phyloP scores from a whole-genome alignment of 257 asterid genomes.

The Solanum corneliomulleri region DNA sequence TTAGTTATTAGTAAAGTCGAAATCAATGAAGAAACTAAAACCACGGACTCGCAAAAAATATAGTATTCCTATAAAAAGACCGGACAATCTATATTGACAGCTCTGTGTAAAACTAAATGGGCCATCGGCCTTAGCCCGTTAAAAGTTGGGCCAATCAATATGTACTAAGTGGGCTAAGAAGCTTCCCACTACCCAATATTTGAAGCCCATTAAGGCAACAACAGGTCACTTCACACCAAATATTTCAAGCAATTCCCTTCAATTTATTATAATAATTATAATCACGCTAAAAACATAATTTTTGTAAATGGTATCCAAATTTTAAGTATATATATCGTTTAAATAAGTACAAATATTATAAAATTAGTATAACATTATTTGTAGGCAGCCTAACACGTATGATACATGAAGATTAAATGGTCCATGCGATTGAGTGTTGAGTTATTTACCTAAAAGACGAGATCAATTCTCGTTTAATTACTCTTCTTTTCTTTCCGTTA shows the following conservation, averaged over 20 bases:
- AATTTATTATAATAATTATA: no score
- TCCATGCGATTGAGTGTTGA: no score
- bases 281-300: no score
- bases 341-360: no score
- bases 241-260: not conserved
- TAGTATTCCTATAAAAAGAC: not conserved
- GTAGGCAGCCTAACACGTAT: no score
- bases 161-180: not conserved
- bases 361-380: no score
- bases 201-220: not conserved
- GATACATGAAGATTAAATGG: no score
- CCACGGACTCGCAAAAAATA: not conserved
- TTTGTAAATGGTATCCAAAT: no score
- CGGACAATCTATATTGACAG: not conserved
- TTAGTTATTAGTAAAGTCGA: not conserved
- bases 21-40: not conserved
- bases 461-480: no score
- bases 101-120: not conserved
- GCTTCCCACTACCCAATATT: not conserved
- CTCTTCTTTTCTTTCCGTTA: no score
- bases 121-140: not conserved
- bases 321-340: no score
- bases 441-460: no score
- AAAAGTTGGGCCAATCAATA: not conserved
- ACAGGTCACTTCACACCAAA: not conserved